Evolutionary conservation across 306 rosid species (phyloP).

Genomic region (Fagus sylvatica): DNA sequence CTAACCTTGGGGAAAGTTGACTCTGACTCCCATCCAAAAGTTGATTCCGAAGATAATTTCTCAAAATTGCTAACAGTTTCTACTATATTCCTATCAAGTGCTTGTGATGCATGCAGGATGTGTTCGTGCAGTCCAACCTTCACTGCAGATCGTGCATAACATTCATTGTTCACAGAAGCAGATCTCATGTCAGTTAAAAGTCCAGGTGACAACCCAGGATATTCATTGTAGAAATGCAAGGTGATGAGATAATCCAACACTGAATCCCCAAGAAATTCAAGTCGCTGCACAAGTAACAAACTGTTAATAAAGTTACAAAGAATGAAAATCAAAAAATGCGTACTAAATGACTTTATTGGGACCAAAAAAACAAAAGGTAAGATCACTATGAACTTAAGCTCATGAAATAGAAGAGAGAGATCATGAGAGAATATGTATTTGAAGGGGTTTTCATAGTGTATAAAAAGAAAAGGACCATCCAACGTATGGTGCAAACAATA

Average conservation of each 20-base stretch:
- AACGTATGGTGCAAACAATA: no score
- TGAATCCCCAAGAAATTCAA: conserved; percentile 80
- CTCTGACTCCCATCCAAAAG: conserved; percentile 77
- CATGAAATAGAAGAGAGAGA: background rate
- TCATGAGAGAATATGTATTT: background rate
- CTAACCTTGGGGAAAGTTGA: conserved; percentile 75
- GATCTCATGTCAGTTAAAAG: conserved; percentile 78
- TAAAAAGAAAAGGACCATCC: background rate
- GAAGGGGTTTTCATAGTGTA: background rate
- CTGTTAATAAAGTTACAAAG: conserved; percentile 10
- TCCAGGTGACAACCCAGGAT: conserved; percentile 71
- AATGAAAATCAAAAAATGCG: background rate
- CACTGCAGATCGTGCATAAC: conserved; percentile 63
- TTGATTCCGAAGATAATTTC: conserved; percentile 31
- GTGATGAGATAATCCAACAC: conserved; percentile 72
- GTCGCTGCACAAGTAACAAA: conserved; percentile 49
- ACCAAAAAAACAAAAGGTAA: no score
- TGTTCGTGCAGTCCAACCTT: conserved; percentile 62
- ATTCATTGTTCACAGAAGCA: conserved; percentile 73
- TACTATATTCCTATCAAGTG: conserved; percentile 53
- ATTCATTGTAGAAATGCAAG: conserved; percentile 43
- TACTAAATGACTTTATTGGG: conserved; percentile 3
- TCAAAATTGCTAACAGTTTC: conserved; percentile 30
- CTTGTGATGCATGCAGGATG: conserved; percentile 55
- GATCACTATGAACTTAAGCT: background rate